phyloP scores from a whole-genome alignment of 192 early-diverging fungal genomes.

The Coemansia sp. region DNA sequence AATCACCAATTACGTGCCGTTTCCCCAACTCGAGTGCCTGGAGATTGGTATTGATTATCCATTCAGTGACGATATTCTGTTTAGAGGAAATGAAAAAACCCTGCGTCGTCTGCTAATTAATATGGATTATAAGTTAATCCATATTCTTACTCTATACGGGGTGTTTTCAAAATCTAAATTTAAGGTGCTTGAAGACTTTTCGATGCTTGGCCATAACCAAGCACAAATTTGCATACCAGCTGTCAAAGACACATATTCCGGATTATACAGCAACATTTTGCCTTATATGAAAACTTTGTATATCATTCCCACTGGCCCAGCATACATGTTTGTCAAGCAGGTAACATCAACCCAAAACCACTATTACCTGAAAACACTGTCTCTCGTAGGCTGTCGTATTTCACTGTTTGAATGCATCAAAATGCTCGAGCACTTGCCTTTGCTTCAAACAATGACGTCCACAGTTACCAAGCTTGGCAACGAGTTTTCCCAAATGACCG shows the following conservation, averaged over 20 bases:
- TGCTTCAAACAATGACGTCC: background rate
- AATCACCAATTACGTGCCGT: background rate
- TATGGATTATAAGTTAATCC: background rate
- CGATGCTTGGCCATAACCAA: background rate
- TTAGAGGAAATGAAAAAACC: background rate
- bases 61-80: slow-evolving; percentile 4
- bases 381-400: background rate
- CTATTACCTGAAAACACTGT: background rate
- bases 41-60: background rate
- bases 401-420: background rate
- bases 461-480: background rate
- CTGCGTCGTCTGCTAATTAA: background rate
- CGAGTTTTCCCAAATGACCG: background rate
- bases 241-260: background rate
- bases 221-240: background rate
- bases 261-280: background rate
- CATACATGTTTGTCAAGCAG: background rate
- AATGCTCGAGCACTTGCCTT: background rate
- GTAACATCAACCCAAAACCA: background rate
- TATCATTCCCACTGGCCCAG: background rate
- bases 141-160: background rate
- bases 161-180: background rate
- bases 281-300: background rate
- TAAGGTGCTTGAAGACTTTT: background rate
- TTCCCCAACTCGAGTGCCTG: background rate